phyloP scores from a whole-genome alignment of 2,329 filamentous ascomycete genomes.

The Clathrospora elynae region DNA sequence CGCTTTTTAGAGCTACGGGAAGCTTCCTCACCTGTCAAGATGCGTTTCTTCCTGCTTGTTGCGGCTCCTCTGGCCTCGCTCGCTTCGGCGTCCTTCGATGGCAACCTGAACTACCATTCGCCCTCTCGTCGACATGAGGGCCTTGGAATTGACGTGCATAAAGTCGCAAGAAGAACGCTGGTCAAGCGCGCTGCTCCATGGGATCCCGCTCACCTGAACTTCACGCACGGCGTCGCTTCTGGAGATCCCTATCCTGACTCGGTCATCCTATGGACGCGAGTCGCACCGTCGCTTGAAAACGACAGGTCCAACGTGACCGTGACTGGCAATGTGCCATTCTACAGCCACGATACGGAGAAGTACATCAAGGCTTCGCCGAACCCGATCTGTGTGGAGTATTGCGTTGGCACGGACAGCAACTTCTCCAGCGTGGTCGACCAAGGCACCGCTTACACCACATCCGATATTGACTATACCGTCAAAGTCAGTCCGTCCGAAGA shows the following conservation, averaged over 20 bases:
- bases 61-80: slow-evolving; percentile 21
- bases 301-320: slow-evolving; percentile 57
- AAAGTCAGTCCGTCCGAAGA: slow-evolving; percentile 55
- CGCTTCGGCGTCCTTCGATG: slow-evolving; percentile 28
- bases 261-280: slow-evolving; percentile 45
- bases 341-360: slow-evolving; percentile 59
- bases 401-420: slow-evolving; percentile 58
- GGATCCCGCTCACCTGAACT: slow-evolving; percentile 45
- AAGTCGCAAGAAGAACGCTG: slow-evolving; percentile 60
- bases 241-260: slow-evolving; percentile 54
- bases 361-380: slow-evolving; percentile 60
- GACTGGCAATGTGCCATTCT: slow-evolving; percentile 60
- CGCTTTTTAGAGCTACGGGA: background rate
- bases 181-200: slow-evolving; percentile 35
- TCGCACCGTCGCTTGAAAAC: slow-evolving; percentile 47
- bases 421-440: slow-evolving; percentile 57
- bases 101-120: slow-evolving; percentile 69
- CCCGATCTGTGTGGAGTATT: slow-evolving; percentile 71
- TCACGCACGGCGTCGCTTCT: slow-evolving; percentile 54
- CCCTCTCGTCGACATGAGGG: slow-evolving; percentile 66
- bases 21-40: slow-evolving; percentile 5
- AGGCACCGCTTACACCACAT: slow-evolving; percentile 70
- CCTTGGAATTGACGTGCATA: slow-evolving; percentile 67
- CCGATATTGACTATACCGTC: slow-evolving; percentile 76
- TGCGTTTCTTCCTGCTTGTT: slow-evolving; percentile 23